Percentiles rank a stretch among this genome's conserved stretches.
phyloP scores from a whole-genome alignment of 2,329 filamentous ascomycete species.

The Botrytis elliptica region DNA sequence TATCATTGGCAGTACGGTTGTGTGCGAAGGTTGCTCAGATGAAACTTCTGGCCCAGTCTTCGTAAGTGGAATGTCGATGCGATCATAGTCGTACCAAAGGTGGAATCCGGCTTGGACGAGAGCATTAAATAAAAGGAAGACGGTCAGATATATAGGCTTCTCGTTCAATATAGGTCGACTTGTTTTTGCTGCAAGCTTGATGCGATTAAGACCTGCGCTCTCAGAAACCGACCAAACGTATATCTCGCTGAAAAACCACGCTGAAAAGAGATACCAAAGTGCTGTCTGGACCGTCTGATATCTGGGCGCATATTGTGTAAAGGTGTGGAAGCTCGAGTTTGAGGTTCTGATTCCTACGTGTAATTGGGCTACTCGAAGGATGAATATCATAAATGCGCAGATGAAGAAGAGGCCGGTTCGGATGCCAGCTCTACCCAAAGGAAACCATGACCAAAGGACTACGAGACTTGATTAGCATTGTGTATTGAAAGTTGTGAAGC shows the following conservation, averaged over 20 bases:
- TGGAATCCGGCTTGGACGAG: constrained; percentile 68
- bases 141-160: constrained; percentile 75
- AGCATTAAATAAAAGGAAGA: constrained; percentile 67
- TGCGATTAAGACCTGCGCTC: constrained; percentile 65
- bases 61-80: constrained; percentile 44
- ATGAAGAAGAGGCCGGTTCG: constrained; percentile 74
- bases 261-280: constrained; percentile 74
- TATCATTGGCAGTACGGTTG: constrained; percentile 40
- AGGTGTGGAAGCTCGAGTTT: constrained; percentile 63
- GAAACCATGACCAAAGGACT: constrained; percentile 88
- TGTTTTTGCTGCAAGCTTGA: constrained; percentile 66
- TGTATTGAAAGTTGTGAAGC: background rate
- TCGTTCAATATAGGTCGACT: constrained; percentile 82
- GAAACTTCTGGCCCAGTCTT: constrained; percentile 38
- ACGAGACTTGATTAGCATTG: constrained; percentile 21
- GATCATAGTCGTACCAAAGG: constrained; percentile 71
- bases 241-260: constrained; percentile 74
- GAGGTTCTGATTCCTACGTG: constrained; percentile 74
- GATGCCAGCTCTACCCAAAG: constrained; percentile 71
- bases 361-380: constrained; percentile 82
- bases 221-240: constrained; percentile 71
- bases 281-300: constrained; percentile 64
- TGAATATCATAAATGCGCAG: constrained; percentile 72
- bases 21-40: constrained; percentile 42
- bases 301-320: constrained; percentile 56